Evolutionary conservation across 805 yeast genomes (phyloP).

Genomic region (Candida piceae): DNA sequence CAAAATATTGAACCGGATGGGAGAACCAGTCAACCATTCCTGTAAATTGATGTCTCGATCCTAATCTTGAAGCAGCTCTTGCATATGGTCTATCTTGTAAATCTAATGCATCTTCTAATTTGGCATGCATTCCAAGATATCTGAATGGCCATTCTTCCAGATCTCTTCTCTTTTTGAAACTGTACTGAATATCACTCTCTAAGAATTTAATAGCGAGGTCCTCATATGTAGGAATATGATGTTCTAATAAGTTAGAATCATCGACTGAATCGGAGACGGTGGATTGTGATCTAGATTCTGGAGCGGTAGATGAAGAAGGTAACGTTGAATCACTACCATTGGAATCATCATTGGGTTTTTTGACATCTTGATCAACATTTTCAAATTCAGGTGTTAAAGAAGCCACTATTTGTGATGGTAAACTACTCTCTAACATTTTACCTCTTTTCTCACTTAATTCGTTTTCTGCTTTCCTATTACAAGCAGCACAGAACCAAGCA

Average conservation of each 20-base stretch:
- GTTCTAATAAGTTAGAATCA: constrained; percentile 2
- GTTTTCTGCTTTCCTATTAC: constrained; percentile 58
- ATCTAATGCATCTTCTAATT: constrained; percentile 73
- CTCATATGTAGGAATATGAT: constrained; percentile 48
- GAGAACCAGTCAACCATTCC: constrained; percentile 61
- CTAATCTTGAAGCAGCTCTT: constrained; percentile 71
- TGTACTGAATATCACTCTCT: constrained; percentile 36
- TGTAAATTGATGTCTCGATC: constrained; percentile 67
- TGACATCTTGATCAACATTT: constrained; percentile 1
- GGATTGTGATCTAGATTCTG: constrained; percentile 1
- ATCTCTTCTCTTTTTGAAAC: constrained; percentile 44
- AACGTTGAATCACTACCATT: not conserved
- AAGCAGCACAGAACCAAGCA: constrained; percentile 83
- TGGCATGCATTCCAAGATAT: constrained; percentile 71
- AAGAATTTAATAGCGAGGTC: constrained; percentile 50
- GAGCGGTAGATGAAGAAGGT: not conserved
- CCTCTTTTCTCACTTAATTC: constrained; percentile 34
- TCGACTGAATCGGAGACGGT: not conserved
- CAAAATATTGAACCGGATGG: constrained; percentile 65
- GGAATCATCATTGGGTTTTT: not conserved
- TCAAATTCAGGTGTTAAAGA: constrained; percentile 3
- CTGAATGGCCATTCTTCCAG: constrained; percentile 79
- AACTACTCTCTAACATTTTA: constrained; percentile 26
- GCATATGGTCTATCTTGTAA: constrained; percentile 76
- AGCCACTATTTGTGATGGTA: constrained; percentile 23